A percentile compares a stretch with the other conserved stretches of the same genome.
These are phyloP conservation scores for Aspergillus aculeatinus DNA, from an alignment of 2,329 filamentous ascomycete species.

Conservation along the genomic window DNA sequence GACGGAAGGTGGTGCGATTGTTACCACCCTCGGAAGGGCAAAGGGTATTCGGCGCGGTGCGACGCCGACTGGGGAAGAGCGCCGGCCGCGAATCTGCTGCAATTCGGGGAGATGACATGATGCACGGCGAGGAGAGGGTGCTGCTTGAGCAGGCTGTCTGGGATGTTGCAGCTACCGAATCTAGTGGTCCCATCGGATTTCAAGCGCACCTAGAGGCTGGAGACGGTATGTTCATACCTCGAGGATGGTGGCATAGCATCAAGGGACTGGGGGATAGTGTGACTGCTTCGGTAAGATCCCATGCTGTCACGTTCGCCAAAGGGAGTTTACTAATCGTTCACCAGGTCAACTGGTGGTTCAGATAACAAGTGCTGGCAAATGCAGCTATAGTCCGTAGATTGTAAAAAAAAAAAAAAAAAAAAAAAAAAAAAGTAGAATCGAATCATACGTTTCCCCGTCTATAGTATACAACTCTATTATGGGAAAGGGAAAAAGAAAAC, in stretches of 20 bases:
- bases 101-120: conserved; percentile 84
- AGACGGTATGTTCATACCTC: conserved; percentile 75
- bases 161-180: conserved; percentile 43
- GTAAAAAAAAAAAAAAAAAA: neutral
- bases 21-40: conserved; percentile 64
- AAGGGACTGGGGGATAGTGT: conserved; percentile 60
- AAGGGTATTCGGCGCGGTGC: conserved; percentile 60
- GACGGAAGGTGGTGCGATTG: conserved; percentile 71
- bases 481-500: neutral
- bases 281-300: conserved; percentile 55
- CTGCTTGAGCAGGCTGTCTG: conserved; percentile 70
- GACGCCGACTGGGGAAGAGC: conserved; percentile 38
- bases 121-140: conserved; percentile 71
- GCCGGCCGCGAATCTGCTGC: conserved; percentile 39
- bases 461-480: neutral
- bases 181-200: conserved; percentile 27
- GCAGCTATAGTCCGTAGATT: neutral
- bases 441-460: neutral
- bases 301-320: conserved; percentile 20
- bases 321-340: conserved; percentile 8
- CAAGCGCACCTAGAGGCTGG: conserved; percentile 63
- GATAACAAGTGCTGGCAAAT: conserved; percentile 41
- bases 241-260: conserved; percentile 85
- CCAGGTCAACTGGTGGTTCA: conserved; percentile 78
- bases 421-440: neutral